Evolutionary conservation across 2,329 filamentous ascomycete genomes (phyloP), one percentile per base, ranked within the genome.

Genomic region (Penicillium sp.): DNA sequence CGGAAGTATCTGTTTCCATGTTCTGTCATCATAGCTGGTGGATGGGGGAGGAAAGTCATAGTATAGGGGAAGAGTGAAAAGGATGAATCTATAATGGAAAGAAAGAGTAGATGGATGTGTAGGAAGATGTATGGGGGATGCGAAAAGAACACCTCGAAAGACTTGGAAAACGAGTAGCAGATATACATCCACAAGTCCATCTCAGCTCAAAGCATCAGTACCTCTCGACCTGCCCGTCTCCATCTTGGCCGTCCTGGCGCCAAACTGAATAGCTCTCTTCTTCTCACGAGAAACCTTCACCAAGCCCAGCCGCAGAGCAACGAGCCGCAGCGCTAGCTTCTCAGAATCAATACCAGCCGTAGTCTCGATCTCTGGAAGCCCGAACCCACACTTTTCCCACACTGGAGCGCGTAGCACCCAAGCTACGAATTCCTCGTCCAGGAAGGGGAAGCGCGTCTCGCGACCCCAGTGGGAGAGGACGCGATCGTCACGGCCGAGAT

Each of bases 211-310:
- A 7, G 83, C 64, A 44, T 85, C 82, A 4, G 89, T 91, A 0
- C 89, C 89, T 66, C 88, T 91, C 12, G 82, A 82, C 66, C 79
- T 84, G 36, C 78, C 75, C 44, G 67, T 75, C 68, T 91, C 87
- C 86, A 93, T 92, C 77, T 92, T 94, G 14, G 90, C 90, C 4
- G 89, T 92, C 62, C 89, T 80, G 3, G 90, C 85, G 14, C 90
- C 90, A 67, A 94, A 94, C 73, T 94, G 90, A 55, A 92, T 91
- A 17, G 93, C 93, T 68, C 92, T 82, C 76, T 99, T 99, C 81
- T 94, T 96, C 74, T 97, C 92, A n/a, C 77, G 77, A 5, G 93
- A 87, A 1, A 91, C 89, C 6, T 74, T 76, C 2, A 72, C 72
- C 83, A 97, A 87, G 3, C 87, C 89, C 35, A 97, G 74, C 30